phyloP scores from a whole-genome alignment of 768 basidiomycete genomes.

The Boletus pseudopeckii region DNA sequence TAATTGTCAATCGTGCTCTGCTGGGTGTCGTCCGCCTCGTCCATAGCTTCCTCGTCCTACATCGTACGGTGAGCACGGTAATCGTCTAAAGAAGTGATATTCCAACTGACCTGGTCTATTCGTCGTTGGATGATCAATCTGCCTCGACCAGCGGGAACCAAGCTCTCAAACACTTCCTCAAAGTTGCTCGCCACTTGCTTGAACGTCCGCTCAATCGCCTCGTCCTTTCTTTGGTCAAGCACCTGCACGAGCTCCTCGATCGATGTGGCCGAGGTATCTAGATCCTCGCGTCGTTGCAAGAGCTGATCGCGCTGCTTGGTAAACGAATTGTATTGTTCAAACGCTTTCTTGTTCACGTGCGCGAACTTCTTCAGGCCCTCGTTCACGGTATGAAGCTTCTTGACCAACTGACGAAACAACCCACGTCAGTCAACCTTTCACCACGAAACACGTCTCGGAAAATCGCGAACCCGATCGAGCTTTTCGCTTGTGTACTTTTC shows the following conservation, averaged over 20 bases:
- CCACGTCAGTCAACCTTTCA: neutral
- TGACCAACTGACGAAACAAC: constrained; percentile 63
- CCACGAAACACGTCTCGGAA: neutral
- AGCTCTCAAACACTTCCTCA: constrained; percentile 92
- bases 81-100: neutral
- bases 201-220: constrained; percentile 97
- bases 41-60: constrained; percentile 65
- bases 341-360: constrained; percentile 99
- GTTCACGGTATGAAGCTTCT: constrained; percentile 88
- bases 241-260: constrained; percentile 93
- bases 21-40: constrained; percentile 70
- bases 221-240: constrained; percentile 95
- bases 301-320: constrained; percentile 96
- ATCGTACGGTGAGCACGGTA: neutral
- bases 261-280: constrained; percentile 84
- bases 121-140: constrained; percentile 88
- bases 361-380: constrained; percentile 94
- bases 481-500: constrained; percentile 89
- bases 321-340: constrained; percentile 97
- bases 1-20: constrained; percentile 87
- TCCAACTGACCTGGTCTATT: constrained; percentile 65
- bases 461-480: constrained; percentile 70
- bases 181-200: constrained; percentile 98
- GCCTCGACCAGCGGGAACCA: constrained; percentile 92
- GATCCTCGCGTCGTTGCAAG: constrained; percentile 79